These are phyloP conservation scores for Parastagonospora nodorum DNA, from an alignment of 2,329 filamentous ascomycete genomes.

Conservation along the genomic window DNA sequence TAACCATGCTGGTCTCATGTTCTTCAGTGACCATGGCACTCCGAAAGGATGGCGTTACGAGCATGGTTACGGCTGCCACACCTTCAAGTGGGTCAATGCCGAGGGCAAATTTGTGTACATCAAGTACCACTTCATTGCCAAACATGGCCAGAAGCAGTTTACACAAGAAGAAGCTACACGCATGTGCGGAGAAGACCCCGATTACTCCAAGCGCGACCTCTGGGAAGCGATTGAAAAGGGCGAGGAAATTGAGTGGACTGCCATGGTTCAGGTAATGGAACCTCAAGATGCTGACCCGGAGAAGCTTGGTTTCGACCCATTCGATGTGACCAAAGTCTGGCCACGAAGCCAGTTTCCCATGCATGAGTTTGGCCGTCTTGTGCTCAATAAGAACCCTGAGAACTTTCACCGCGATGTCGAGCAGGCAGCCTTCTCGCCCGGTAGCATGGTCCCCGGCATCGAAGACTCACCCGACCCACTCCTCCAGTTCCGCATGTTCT, in stretches of 20 bases:
- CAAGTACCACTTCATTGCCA: constrained; percentile 57
- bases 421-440: constrained; percentile 52
- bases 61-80: too few species aligned
- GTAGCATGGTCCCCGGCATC: constrained; percentile 58
- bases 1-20: too few species aligned
- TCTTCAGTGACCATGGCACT: constrained; percentile 58
- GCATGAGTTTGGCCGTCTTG: constrained; percentile 56
- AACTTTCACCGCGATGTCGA: constrained; percentile 55
- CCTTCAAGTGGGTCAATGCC: too few species aligned
- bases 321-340: constrained; percentile 62
- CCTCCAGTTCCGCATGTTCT: constrained; percentile 31
- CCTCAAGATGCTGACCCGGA: too few species aligned
- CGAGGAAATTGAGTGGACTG: constrained; percentile 51
- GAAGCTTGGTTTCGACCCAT: constrained; percentile 59
- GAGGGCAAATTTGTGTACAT: constrained; percentile 57
- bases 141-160: constrained; percentile 56
- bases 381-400: constrained; percentile 60
- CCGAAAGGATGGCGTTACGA: too few species aligned
- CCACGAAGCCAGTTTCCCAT: constrained; percentile 55
- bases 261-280: constrained; percentile 54
- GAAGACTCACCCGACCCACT: constrained; percentile 45
- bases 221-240: constrained; percentile 52
- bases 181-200: constrained; percentile 56
- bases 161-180: constrained; percentile 52
- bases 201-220: constrained; percentile 56